Base-by-base conservation (phyloP, 768 basidiomycete species). In the Cyclocybe cylindracea region DNA sequence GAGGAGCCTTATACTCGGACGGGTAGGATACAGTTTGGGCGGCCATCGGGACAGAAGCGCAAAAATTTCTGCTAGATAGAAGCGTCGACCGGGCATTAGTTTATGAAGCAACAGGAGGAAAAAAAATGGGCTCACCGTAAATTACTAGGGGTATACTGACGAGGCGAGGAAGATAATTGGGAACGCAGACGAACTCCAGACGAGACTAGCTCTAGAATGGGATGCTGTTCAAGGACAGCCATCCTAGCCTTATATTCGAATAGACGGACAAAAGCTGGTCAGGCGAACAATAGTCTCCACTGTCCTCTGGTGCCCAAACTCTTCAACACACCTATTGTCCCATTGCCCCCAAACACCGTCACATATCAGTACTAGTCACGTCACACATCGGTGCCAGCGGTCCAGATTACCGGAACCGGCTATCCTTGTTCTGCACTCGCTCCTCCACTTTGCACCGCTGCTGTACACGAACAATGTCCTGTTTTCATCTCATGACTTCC, bases 151-250 rank as follows among this genome's bases (percentile, higher is more conserved):
- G 11, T 41, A 47, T 36, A 37, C 36, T 41, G 34, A 33, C 38
- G 43, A 31, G 48, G 46, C 40, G 33, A 16, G 40, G 10, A 50
- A 37, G 37, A 45, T 24, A 24, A 24, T 24, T 24, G 44, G 10
- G 34, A 40, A 43, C 38, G 39, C 18, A 47, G 33, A 34, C 24
- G 50, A 51, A 48, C 24, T 55, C 58, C 54, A 55, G 60, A 64
- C 60, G 64, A 66, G 65, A 62, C 65, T 68, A 64, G 65, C 67
- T 68, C 66, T 65, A 54, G 53, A 54, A 55, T 44, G 58, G 60
- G 56, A 59, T 61, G 54, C 29, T 24, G 24, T 24, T 24, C 24
- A 24, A 14, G 24, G 40, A 8, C 38, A 34, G 11, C 13, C 48
- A 34, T 33, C 13, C 46, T 53, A 53, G 46, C 56, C 51, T 65